Evolutionary conservation across 225 moss, liverwort and hornwort genomes (phyloP), one percentile per base, ranked within the genome.

Genomic region (Physcomitrellopsis africana): DNA sequence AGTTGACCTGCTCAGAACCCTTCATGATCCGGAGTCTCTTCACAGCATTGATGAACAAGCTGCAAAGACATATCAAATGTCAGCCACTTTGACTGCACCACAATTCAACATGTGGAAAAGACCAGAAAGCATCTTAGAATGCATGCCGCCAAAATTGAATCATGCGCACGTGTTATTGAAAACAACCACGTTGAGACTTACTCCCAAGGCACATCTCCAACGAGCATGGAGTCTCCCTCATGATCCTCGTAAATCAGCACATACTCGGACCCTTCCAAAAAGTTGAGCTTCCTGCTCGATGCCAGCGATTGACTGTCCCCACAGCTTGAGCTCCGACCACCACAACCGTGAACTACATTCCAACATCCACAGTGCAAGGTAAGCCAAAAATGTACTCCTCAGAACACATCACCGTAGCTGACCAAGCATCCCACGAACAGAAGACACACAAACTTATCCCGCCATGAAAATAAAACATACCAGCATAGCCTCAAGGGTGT

Each of bases 201-300:
- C 97, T 79, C 82, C 97, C 97, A 97, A 14, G 97, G 97, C 13
- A 97, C 97, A 49, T 97, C 97, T 14, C 97, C 97, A 3, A 97
- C 97, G 57, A 97, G 90, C 97, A 97, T 97, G 16, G 85, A 81
- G 45, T 97, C 97, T 56, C 93, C 90, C 37, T 97, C 97, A 45
- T 86, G 89, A 13, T 97, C 97, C 63, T 97, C 97, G 18, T 92
- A 94, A 0, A 94, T 97, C 60, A 97, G 81, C 0, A 97, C 97
- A 52, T 91, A 94, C 19, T 97, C 97, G 0, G 97, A 86, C 5
- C 94, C 93, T 20, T 87, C 91, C 37, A 97, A 70, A 54, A 97
- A 93, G 72, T 89, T 90, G 1, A 86, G 68, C 78, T 91, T 91
- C n/a, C 85, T 77, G 81, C 86, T 85, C 16, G 82, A 60, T 14